phyloP scores from a whole-genome alignment of 257 asterid species.

The Catharanthus roseus region DNA sequence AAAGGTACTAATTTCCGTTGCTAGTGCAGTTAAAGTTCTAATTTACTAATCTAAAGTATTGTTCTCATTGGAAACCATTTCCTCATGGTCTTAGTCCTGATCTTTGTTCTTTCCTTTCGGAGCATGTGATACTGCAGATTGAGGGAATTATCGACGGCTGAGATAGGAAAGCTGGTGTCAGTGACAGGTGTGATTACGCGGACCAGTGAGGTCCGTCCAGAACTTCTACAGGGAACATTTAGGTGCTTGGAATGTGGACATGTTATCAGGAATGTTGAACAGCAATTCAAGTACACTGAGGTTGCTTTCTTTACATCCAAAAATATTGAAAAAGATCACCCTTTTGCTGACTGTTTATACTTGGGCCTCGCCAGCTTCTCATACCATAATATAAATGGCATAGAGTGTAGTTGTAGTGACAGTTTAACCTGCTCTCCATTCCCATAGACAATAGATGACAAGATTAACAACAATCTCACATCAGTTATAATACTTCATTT shows the following conservation, averaged over 20 bases:
- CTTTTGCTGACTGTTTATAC: background rate
- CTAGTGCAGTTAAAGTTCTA: background rate
- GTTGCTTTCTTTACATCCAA: conserved; percentile 26
- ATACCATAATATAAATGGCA: background rate
- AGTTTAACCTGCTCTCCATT: background rate
- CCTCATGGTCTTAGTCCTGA: background rate
- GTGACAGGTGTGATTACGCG: conserved; percentile 96
- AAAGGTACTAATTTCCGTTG: conserved; percentile 30
- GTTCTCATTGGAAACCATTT: background rate
- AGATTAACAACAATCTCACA: background rate
- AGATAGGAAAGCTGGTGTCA: conserved; percentile 83
- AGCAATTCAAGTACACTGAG: conserved; percentile 96
- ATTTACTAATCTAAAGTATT: background rate
- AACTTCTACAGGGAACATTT: conserved; percentile 82
- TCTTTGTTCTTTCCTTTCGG: background rate
- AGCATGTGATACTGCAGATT: conserved; percentile 23
- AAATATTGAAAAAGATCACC: background rate
- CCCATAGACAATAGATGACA: background rate
- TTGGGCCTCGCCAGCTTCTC: background rate
- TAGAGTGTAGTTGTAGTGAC: background rate
- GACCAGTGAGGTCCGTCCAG: conserved; percentile 95
- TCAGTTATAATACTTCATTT: background rate
- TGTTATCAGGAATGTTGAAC: conserved; percentile 70
- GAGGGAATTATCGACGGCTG: conserved; percentile 81
- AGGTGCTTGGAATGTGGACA: conserved; percentile 90